phyloP scores from a whole-genome alignment of 768 basidiomycete genomes.

The Trametes meyenii region DNA sequence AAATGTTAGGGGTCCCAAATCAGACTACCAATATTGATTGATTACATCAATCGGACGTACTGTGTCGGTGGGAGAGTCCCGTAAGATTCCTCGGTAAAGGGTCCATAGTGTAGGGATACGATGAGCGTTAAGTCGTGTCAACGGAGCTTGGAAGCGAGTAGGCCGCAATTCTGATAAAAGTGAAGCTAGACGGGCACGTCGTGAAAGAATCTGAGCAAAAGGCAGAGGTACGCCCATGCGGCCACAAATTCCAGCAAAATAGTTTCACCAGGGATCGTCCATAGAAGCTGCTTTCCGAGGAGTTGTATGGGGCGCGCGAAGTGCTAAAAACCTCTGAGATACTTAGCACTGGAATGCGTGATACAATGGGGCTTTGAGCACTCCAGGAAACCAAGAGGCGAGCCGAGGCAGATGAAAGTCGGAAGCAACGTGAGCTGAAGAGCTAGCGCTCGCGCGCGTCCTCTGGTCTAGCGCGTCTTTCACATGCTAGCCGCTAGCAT shows the following conservation, averaged over 20 bases:
- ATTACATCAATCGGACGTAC: conserved; percentile 39
- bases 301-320: not conserved
- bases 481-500: not conserved
- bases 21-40: too few relatives aligned
- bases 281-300: not conserved
- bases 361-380: too few relatives aligned
- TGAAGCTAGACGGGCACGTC: conserved; percentile 54
- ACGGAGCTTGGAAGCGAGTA: conserved; percentile 61
- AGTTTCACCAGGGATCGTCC: not conserved
- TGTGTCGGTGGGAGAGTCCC: conserved; percentile 54
- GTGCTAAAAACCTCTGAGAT: too few relatives aligned
- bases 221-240: conserved; percentile 18
- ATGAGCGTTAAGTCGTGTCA: conserved; percentile 72
- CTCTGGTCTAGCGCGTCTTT: not conserved
- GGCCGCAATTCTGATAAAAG: conserved; percentile 61
- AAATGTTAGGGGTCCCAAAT: not conserved
- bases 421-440: not conserved
- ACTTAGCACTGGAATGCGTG: too few relatives aligned
- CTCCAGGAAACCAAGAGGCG: too few relatives aligned
- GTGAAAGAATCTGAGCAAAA: conserved; percentile 35
- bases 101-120: conserved; percentile 77
- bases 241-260: not conserved
- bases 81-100: conserved; percentile 72
- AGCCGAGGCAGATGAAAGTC: not conserved
- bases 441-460: not conserved